phyloP scores from a whole-genome alignment of 345 rosid genomes.

The Pugionium cornutum region DNA sequence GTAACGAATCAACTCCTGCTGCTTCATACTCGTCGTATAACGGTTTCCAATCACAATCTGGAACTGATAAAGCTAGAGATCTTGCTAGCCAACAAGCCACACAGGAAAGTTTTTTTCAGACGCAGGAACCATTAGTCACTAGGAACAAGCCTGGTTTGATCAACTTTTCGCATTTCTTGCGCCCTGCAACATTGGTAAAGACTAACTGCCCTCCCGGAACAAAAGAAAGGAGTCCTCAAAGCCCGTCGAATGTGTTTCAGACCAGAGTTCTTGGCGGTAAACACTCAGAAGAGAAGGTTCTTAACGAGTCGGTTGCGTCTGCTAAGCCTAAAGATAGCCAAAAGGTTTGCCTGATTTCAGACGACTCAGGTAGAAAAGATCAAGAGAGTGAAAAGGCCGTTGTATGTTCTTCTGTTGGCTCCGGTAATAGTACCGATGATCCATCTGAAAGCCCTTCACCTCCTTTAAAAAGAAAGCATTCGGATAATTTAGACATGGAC shows the following conservation, averaged over 20 bases:
- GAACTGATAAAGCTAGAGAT: constrained; percentile 47
- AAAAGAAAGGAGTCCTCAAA: constrained; percentile 41
- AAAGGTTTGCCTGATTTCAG: constrained; percentile 40
- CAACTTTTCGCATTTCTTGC: constrained; percentile 66
- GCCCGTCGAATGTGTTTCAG: constrained; percentile 37
- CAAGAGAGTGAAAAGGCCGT: constrained; percentile 58
- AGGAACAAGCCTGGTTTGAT: constrained; percentile 45
- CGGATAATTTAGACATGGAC: constrained; percentile 59
- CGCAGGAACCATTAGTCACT: constrained; percentile 44
- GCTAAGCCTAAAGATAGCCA: constrained; percentile 43
- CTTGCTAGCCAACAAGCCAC: constrained; percentile 35
- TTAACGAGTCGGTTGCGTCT: constrained; percentile 40
- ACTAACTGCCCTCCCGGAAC: constrained; percentile 40
- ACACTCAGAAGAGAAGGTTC: constrained; percentile 40
- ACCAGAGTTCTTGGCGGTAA: constrained; percentile 46
- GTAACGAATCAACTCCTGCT: constrained; percentile 40
- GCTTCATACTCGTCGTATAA: constrained; percentile 41
- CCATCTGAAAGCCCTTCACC: constrained; percentile 52
- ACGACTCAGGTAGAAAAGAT: constrained; percentile 44
- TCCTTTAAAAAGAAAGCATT: constrained; percentile 63
- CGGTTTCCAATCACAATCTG: constrained; percentile 43
- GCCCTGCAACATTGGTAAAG: constrained; percentile 56
- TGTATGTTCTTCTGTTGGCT: constrained; percentile 75
- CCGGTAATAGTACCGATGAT: constrained; percentile 66
- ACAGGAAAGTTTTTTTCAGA: constrained; percentile 43